phyloP scores from a whole-genome alignment of 495 filamentous ascomycete genomes.

The Penicillium angulare region DNA sequence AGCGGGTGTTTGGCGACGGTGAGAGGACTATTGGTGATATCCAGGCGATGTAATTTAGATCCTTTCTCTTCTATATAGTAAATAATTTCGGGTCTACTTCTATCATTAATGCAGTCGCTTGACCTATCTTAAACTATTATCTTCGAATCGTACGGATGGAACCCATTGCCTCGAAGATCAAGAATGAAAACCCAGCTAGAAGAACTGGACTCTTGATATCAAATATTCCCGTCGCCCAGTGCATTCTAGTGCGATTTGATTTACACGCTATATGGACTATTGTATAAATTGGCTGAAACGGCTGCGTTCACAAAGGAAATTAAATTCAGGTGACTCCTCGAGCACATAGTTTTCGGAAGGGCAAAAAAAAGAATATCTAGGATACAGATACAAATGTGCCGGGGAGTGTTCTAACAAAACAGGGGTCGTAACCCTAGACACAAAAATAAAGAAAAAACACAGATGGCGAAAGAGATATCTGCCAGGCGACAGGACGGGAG shows the following conservation, averaged over 20 bases:
- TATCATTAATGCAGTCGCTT: no score
- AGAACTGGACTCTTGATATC: no score
- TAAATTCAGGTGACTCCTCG: constrained; percentile 36
- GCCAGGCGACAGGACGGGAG: constrained; percentile 22
- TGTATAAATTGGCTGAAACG: no score
- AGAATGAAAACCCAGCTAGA: no score
- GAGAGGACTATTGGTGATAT: constrained; percentile 63
- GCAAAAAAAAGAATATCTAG: constrained; percentile 47
- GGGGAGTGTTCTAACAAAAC: constrained; percentile 47
- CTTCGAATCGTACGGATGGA: no score
- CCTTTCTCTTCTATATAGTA: neutral
- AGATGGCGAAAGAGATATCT: constrained; percentile 27
- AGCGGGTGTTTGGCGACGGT: constrained; percentile 76
- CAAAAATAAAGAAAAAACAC: constrained; percentile 23
- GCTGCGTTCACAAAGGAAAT: constrained; percentile 42
- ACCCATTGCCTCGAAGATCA: no score
- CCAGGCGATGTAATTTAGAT: constrained; percentile 7
- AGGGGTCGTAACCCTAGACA: constrained; percentile 34
- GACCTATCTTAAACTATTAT: no score
- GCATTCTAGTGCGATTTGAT: neutral
- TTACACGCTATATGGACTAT: constrained; percentile 5
- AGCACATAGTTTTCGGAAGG: constrained; percentile 45
- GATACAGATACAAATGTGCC: constrained; percentile 51
- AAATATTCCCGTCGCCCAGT: no score
- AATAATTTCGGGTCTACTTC: neutral